phyloP scores from a whole-genome alignment of 2,329 filamentous ascomycete genomes.

The Nemania sp. region DNA sequence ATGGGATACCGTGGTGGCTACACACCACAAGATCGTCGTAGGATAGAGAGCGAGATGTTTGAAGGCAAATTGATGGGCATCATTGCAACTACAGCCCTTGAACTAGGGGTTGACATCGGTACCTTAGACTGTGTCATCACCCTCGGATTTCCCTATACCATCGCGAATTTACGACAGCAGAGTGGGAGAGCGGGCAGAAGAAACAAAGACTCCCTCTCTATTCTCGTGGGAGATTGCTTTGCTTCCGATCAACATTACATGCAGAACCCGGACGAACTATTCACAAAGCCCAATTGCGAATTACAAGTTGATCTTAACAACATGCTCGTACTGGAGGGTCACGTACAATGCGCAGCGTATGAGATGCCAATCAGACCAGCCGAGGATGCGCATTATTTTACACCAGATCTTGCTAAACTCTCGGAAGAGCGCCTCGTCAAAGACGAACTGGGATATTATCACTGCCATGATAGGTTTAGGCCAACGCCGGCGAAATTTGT shows the following conservation, averaged over 20 bases:
- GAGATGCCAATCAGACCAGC: slow-evolving; percentile 89
- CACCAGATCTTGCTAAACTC: slow-evolving; percentile 70
- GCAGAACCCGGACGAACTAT: slow-evolving; percentile 92
- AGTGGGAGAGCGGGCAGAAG: slow-evolving; percentile 89
- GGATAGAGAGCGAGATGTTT: slow-evolving; percentile 96
- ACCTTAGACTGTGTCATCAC: slow-evolving; percentile 92
- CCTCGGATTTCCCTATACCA: slow-evolving; percentile 93
- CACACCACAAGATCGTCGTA: slow-evolving; percentile 83
- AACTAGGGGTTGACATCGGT: slow-evolving; percentile 94
- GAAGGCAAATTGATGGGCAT: slow-evolving; percentile 92
- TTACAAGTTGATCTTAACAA: slow-evolving; percentile 92
- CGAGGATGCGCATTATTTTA: slow-evolving; percentile 80
- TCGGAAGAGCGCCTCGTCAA: slow-evolving; percentile 73
- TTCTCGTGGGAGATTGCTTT: slow-evolving; percentile 87
- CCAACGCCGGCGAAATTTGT: slow-evolving; percentile 83
- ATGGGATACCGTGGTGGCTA: slow-evolving; percentile 98
- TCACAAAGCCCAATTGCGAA: slow-evolving; percentile 87
- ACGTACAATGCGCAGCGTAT: slow-evolving; percentile 92
- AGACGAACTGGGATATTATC: slow-evolving; percentile 82
- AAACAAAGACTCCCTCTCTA: slow-evolving; percentile 90
- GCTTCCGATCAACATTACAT: slow-evolving; percentile 96
- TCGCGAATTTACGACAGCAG: slow-evolving; percentile 92
- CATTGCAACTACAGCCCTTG: slow-evolving; percentile 88
- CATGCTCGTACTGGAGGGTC: slow-evolving; percentile 87
- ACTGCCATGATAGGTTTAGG: slow-evolving; percentile 86